Evolutionary conservation across 495 filamentous ascomycete species (phyloP), one percentile per base, ranked within the genome.

Genomic region (Margaritispora aquatica): DNA sequence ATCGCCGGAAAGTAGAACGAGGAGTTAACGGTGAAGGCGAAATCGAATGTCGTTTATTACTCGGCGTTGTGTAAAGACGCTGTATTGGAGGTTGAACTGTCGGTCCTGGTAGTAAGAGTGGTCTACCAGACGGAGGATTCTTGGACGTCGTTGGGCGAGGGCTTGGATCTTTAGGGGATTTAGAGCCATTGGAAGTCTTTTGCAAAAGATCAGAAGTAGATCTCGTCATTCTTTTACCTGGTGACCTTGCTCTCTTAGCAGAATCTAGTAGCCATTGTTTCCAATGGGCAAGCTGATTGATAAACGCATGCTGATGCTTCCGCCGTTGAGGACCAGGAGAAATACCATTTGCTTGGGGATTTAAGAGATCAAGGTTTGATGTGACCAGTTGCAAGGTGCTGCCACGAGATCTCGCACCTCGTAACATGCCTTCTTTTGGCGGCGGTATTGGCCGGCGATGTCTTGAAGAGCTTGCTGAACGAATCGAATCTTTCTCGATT

Each of bases 11-110:
- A 8, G 64, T 58, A 77, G 88, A 88, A 34, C 89, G 85, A 1
- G 94, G 92, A 3, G 93, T 97, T 46, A 97, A 72, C 0, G 95
- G 94, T 9, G 86, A 85, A 1, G 94, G 94, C 0, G 95, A 97
- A 13, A 95, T 74, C 2, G 94, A 97, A 63, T 89, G 87, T 1
- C 92, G 86, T 71, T 80, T 82, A 47, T 62, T 67, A 44, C 74
- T 78, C 31, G 73, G 69, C 2, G 81, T 80, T 23, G 78, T 79
- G 26, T 78, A 70, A 21, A 80, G 67, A 23, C 79, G 77, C 59
- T 74, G 69, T 63, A 81, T 76, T n/a, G 70, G 70, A 20, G 76
- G 76, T 54, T 78, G 75, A 59, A 70, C 77, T 48, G 78, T 34
- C 4, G 63, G 54, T 1, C 47, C 59, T 11, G 73, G 61, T 75